These are phyloP conservation scores for Polygonum maritimum DNA, from an alignment of 148 eudicot genomes.

Conservation along the genomic window DNA sequence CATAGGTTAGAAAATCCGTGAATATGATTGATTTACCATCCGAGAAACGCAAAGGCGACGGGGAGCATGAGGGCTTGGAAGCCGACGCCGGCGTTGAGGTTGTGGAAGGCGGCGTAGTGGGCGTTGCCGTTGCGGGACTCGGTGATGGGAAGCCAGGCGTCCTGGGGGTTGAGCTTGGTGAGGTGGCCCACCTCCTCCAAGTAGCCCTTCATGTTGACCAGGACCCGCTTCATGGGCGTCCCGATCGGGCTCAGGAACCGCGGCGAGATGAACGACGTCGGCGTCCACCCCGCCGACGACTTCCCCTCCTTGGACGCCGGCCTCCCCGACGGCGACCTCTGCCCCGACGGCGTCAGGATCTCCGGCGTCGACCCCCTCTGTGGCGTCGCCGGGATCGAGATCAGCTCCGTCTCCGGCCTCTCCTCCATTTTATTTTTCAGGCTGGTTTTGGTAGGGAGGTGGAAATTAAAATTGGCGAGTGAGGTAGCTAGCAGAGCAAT, in stretches of 20 bases:
- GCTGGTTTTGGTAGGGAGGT: not conserved
- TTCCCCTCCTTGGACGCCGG: conserved; percentile 19
- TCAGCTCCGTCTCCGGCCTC: conserved; percentile 73
- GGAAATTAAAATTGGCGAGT: not conserved
- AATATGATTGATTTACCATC: conserved; percentile 43
- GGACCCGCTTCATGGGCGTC: conserved; percentile 90
- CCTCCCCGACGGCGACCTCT: conserved; percentile 52
- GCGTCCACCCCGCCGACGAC: conserved; percentile 58
- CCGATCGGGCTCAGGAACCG: conserved; percentile 90
- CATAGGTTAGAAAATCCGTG: too few species aligned
- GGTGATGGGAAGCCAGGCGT: conserved; percentile 98
- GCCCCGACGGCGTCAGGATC: conserved; percentile 67
- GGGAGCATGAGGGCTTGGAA: conserved; percentile 89
- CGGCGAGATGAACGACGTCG: conserved; percentile 87
- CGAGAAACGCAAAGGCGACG: conserved; percentile 91
- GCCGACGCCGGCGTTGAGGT: conserved; percentile 89
- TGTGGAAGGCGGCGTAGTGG: conserved; percentile 92
- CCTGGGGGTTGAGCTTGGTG: conserved; percentile 93
- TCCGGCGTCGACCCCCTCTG: conserved; percentile 73
- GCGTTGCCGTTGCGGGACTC: conserved; percentile 95
- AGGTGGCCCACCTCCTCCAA: conserved; percentile 90
- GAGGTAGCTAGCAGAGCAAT: not conserved
- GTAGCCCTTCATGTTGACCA: conserved; percentile 82
- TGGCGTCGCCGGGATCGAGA: conserved; percentile 93
- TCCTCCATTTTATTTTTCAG: conserved; percentile 46